phyloP scores from a whole-genome alignment of 2,329 filamentous ascomycete species.

The Colletotrichum eleusines region DNA sequence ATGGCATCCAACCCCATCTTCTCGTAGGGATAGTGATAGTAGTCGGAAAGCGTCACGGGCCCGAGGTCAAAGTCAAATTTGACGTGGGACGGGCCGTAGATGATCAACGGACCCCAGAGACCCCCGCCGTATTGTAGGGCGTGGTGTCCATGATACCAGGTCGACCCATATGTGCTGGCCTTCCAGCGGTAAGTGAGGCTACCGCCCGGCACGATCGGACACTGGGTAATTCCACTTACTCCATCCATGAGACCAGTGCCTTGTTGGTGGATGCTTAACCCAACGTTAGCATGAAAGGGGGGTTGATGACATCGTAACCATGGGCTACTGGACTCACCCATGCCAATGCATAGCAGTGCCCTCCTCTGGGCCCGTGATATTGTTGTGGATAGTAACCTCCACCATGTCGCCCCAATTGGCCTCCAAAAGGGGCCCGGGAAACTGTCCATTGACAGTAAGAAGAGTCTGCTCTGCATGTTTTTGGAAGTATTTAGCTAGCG shows the following conservation, averaged over 20 bases:
- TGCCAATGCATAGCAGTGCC: constrained; percentile 40
- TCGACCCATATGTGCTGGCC: constrained; percentile 65
- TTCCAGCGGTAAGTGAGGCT: constrained; percentile 68
- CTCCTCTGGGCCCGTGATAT: constrained; percentile 37
- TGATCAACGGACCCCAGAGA: constrained; percentile 68
- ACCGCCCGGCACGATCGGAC: constrained; percentile 63
- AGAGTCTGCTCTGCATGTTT: constrained; percentile 22
- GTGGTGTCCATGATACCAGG: constrained; percentile 73
- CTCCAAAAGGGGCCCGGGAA: constrained; percentile 31
- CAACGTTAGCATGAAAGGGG: neutral
- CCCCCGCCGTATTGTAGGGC: constrained; percentile 63
- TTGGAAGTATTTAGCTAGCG: neutral
- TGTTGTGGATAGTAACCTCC: constrained; percentile 34
- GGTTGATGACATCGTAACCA: neutral
- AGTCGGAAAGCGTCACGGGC: constrained; percentile 67
- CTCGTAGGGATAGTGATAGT: constrained; percentile 65
- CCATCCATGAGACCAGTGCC: constrained; percentile 59
- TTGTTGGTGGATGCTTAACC: constrained; percentile 30
- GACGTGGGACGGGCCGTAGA: constrained; percentile 65
- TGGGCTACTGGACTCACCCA: constrained; percentile 10
- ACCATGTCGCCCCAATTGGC: constrained; percentile 39
- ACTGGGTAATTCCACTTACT: constrained; percentile 62
- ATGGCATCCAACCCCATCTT: constrained; percentile 60
- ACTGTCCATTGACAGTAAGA: constrained; percentile 29
- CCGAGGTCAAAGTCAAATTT: constrained; percentile 71